Percentiles rank a stretch among this genome's conserved stretches.
Conservation (phyloP, 495 filamentous ascomycete species). For the Cryomyces minteri region DNA sequence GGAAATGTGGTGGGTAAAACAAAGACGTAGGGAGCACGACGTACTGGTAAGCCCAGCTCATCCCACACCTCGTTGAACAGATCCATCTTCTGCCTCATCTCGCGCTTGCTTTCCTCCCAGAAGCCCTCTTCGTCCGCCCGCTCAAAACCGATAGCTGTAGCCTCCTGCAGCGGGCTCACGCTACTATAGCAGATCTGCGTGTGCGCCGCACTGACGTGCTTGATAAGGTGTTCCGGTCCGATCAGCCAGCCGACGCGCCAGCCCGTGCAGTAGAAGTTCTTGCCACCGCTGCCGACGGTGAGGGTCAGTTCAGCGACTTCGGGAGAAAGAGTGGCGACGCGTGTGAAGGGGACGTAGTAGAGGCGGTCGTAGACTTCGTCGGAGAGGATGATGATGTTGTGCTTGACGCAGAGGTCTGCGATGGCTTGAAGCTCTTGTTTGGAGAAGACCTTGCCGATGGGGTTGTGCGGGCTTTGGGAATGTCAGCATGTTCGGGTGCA, state of each 20-base stretch:
- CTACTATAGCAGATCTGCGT: constrained; percentile 92
- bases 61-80: constrained; percentile 75
- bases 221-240: constrained; percentile 72
- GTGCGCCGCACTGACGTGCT: constrained; percentile 81
- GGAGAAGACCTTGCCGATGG: constrained; percentile 88
- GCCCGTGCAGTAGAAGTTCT: constrained; percentile 94
- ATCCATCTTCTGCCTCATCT: constrained; percentile 82
- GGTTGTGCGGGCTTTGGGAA: constrained; percentile 85
- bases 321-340: constrained; percentile 73
- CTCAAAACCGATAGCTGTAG: constrained; percentile 90
- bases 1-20: too few relatives aligned
- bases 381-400: constrained; percentile 87
- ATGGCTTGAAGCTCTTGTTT: constrained; percentile 67
- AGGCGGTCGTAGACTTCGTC: constrained; percentile 95
- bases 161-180: constrained; percentile 87
- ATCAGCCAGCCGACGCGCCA: constrained; percentile 96
- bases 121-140: constrained; percentile 67
- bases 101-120: constrained; percentile 67
- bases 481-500: too few relatives aligned
- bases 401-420: constrained; percentile 76
- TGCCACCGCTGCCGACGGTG: constrained; percentile 87
- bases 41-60: constrained; percentile 64
- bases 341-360: constrained; percentile 85
- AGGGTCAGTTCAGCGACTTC: constrained; percentile 75
- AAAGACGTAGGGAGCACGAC: too few relatives aligned